Evolutionary conservation across 768 basidiomycete species (phyloP).

Genomic region (Lepiota subincarnata): DNA sequence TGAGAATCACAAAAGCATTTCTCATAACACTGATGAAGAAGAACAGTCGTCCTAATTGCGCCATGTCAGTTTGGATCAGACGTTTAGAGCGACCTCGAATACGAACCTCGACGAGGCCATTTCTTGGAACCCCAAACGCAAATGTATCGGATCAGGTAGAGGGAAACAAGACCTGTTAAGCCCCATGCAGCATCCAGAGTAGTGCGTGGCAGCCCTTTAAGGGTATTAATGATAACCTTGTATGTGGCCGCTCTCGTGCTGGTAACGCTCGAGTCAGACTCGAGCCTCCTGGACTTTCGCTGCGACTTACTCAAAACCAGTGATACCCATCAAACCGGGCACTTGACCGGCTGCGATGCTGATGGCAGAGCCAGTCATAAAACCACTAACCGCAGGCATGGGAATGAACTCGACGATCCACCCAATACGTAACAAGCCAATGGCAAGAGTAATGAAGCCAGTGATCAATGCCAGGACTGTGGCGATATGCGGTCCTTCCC

Average conservation of each 20-base stretch:
- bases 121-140: constrained; percentile 49
- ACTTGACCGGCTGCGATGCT: constrained; percentile 87
- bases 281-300: too few relatives aligned
- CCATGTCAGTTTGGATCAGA: not conserved
- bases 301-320: constrained; percentile 68
- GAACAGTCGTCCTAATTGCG: constrained; percentile 52
- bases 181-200: constrained; percentile 89
- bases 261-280: constrained; percentile 9
- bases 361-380: constrained; percentile 98
- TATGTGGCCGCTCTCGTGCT: constrained; percentile 87
- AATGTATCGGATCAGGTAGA: constrained; percentile 64
- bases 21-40: constrained; percentile 79
- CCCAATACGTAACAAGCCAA: constrained; percentile 86
- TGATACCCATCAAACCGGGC: constrained; percentile 84
- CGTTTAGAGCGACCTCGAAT: not conserved
- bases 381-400: constrained; percentile 76
- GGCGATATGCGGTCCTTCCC: constrained; percentile 72
- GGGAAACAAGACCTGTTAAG: constrained; percentile 61
- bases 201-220: constrained; percentile 74
- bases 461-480: constrained; percentile 80
- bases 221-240: constrained; percentile 86
- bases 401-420: constrained; percentile 97
- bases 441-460: constrained; percentile 87
- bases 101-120: constrained; percentile 60
- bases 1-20: constrained; percentile 83